Conservation (phyloP, 306 rosid species). For the Rosa persica region DNA sequence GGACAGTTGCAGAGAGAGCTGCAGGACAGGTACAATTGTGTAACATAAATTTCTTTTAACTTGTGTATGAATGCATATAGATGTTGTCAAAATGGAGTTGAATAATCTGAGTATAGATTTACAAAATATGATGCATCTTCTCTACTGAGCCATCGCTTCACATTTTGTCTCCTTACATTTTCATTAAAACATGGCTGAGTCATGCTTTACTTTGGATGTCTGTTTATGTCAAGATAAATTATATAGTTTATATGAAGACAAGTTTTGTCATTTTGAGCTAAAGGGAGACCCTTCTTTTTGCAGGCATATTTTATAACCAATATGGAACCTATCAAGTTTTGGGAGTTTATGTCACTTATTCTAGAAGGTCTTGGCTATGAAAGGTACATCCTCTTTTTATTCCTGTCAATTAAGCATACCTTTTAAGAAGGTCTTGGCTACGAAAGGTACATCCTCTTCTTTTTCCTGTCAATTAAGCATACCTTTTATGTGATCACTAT, state of each 20-base stretch:
- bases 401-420: background rate
- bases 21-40: constrained; percentile 70
- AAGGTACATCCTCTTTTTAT: constrained; percentile 45
- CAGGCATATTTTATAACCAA: constrained; percentile 97
- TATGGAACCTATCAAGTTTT: constrained; percentile 86
- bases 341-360: constrained; percentile 85
- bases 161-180: background rate
- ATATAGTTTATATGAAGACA: background rate
- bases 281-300: constrained; percentile 29
- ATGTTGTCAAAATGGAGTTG: background rate
- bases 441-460: constrained; percentile 52
- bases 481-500: background rate
- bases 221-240: background rate
- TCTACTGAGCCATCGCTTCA: background rate
- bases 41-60: background rate
- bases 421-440: constrained; percentile 94
- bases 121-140: background rate
- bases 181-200: background rate
- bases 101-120: background rate
- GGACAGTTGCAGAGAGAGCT: constrained; percentile 66
- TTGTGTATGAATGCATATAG: background rate
- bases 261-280: constrained; percentile 16
- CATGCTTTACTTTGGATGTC: background rate
- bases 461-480: background rate
- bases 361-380: constrained; percentile 90